phyloP scores from a whole-genome alignment of 345 rosid species.

The Reutealis trisperma region DNA sequence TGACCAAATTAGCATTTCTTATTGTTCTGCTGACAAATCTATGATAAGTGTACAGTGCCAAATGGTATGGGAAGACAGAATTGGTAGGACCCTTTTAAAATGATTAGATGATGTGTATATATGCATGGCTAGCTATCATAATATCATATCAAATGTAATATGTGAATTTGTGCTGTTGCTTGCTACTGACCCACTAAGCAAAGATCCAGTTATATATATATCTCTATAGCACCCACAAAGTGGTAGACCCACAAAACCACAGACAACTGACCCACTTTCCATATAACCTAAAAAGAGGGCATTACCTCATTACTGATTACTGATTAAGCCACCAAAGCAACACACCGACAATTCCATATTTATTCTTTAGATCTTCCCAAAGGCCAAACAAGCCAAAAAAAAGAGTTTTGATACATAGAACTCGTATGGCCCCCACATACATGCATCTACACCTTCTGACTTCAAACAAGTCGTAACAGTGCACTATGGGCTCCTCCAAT shows the following conservation, averaged over 20 bases:
- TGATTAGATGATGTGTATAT: constrained; percentile 25
- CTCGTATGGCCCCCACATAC: constrained; percentile 30
- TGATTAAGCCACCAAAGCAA: background rate
- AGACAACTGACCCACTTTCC: constrained; percentile 12
- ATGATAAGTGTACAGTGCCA: background rate
- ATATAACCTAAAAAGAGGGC: constrained; percentile 1
- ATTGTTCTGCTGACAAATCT: too few species aligned
- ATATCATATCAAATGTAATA: background rate
- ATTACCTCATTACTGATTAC: background rate
- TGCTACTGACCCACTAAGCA: constrained; percentile 7
- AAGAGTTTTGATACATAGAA: background rate
- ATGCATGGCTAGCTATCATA: constrained; percentile 15
- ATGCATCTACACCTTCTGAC: constrained; percentile 17
- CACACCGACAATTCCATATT: too few species aligned
- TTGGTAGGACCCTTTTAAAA: constrained; percentile 26
- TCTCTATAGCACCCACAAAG: constrained; percentile 25
- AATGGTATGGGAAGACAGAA: constrained; percentile 25
- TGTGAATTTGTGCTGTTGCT: background rate
- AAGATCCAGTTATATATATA: constrained; percentile 12
- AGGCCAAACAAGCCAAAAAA: constrained; percentile 17
- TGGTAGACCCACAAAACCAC: constrained; percentile 22
- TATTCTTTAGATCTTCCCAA: constrained; percentile 25
- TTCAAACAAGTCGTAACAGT: background rate
- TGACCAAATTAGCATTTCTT: too few species aligned
- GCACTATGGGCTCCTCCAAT: constrained; percentile 22